Evolutionary conservation across 1,139 yeast genomes (phyloP).

Genomic region (Debaryomyces coudertii): DNA sequence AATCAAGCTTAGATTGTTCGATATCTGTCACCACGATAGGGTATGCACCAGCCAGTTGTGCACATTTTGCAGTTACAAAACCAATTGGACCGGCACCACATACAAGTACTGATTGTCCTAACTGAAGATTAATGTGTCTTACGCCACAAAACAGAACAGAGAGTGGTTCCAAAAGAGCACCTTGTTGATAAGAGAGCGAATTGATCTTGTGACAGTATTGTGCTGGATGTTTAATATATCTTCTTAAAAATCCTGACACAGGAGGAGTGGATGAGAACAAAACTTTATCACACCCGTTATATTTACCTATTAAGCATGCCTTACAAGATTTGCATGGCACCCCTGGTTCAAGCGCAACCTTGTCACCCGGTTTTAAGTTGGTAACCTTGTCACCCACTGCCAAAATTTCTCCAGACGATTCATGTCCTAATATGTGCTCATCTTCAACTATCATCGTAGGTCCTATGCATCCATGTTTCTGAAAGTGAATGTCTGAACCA

Average conservation of each 20-base stretch:
- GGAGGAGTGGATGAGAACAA: conserved; percentile 29
- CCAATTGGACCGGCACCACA: conserved; percentile 36
- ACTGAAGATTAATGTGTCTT: conserved; percentile 22
- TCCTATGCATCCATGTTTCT: conserved; percentile 30
- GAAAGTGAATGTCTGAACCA: conserved; percentile 34
- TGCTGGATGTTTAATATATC: conserved; percentile 23
- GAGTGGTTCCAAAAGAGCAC: conserved; percentile 32
- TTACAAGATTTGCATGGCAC: conserved; percentile 32
- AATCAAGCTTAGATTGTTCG: conserved; percentile 26
- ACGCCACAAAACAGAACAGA: conserved; percentile 31
- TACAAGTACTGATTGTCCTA: conserved; percentile 27
- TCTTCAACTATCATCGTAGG: conserved; percentile 21
- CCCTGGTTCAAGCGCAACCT: conserved; percentile 33
- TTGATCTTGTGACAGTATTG: conserved; percentile 25
- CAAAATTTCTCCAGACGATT: conserved; percentile 27
- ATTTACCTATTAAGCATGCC: conserved; percentile 29
- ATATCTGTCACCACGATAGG: conserved; percentile 31
- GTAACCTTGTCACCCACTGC: conserved; percentile 27
- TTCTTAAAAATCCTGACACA: conserved; percentile 30
- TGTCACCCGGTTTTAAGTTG: conserved; percentile 26
- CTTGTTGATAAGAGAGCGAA: conserved; percentile 27
- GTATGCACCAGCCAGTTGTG: conserved; percentile 27
- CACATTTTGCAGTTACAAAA: conserved; percentile 26
- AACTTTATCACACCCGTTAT: conserved; percentile 28
- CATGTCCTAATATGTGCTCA: conserved; percentile 30